These are phyloP conservation scores for Jimgerdemannia flammicorona DNA, from an alignment of 192 early-diverging fungal genomes.

Conservation along the genomic window DNA sequence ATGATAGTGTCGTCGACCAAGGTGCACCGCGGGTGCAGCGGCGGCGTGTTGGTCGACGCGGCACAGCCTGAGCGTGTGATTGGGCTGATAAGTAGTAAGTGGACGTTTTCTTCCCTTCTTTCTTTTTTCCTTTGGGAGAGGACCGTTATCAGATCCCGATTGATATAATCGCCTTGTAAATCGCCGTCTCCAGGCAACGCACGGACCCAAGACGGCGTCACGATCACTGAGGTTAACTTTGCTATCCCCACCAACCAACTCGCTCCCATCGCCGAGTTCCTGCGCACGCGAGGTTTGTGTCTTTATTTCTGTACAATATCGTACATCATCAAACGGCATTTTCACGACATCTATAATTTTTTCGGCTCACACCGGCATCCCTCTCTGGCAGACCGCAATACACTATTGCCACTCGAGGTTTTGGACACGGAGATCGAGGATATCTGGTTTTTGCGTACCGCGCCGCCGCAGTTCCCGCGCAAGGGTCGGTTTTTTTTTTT, in stretches of 20 bases:
- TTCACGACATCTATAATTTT: too few relatives aligned
- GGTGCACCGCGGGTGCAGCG: slow-evolving; percentile 36
- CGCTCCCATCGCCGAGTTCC: slow-evolving; percentile 18
- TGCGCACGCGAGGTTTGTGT: neutral
- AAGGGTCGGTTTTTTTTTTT: neutral
- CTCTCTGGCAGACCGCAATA: neutral
- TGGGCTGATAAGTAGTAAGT: slow-evolving; percentile 23
- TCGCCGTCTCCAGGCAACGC: slow-evolving; percentile 19
- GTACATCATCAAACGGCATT: neutral
- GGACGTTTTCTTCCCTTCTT: neutral
- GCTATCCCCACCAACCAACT: slow-evolving; percentile 21
- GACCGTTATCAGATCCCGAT: neutral
- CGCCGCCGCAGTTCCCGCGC: neutral
- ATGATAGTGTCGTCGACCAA: slow-evolving; percentile 30
- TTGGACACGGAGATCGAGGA: neutral
- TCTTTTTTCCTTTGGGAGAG: neutral
- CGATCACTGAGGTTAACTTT: slow-evolving; percentile 36
- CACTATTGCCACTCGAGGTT: neutral
- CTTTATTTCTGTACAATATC: neutral
- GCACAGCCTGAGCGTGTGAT: slow-evolving; percentile 17
- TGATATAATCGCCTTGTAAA: neutral
- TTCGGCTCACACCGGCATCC: too few relatives aligned
- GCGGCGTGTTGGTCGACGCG: slow-evolving; percentile 29
- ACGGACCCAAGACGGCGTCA: slow-evolving; percentile 30
- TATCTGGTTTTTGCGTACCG: neutral